Base-by-base conservation (phyloP, 164 flowering plant genomes). In the Vitis amurensis region DNA sequence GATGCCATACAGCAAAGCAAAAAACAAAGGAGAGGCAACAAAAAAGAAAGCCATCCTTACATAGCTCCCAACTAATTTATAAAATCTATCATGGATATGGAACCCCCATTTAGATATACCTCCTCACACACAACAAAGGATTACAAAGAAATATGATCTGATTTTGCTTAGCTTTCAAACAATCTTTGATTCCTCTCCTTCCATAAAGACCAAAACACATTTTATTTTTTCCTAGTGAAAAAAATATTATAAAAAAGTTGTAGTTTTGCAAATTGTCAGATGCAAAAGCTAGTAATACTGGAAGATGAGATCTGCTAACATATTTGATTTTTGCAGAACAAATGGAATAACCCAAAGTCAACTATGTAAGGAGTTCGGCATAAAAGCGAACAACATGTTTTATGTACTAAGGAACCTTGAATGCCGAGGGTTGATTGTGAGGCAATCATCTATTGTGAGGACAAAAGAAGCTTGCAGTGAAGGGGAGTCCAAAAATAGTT, bases 341-440 rank as follows among this genome's bases (percentile, higher is more conserved):
- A 82, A 83, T 76, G 99, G 99, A 47, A 78, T 91, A 37, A 88
- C 94, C 4, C 99, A 93, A 68, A 88, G 74, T 80, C 89, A 89
- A 69, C 97, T 96, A 67, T 84, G 82, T 23, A 91, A 88, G 77
- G 97, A 89, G 67, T 82, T 91, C 67, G 87, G 82, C 14, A 79
- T 85, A 52, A 81, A 81, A 68, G 90, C 89, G 60, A 93, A 86
- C 65, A 79, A 87, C 63, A 79, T 93, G n/a, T 89, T 86, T 74
- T 96, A 90, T 74, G 73, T 81, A 19, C 70, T 93, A 79, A 91
- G 62, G 80, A 85, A 71, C 67, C 97, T 96, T 64, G 98, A 93
- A 73, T 77, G 78, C 64, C 86, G 79, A 59, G 92, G 96, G 37
- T 75, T 93, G 78, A 79, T 96, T 59, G 85, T 81, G 55, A 89